Evolutionary conservation across 306 rosid genomes (phyloP).

Genomic region (Begonia peltatifolia): DNA sequence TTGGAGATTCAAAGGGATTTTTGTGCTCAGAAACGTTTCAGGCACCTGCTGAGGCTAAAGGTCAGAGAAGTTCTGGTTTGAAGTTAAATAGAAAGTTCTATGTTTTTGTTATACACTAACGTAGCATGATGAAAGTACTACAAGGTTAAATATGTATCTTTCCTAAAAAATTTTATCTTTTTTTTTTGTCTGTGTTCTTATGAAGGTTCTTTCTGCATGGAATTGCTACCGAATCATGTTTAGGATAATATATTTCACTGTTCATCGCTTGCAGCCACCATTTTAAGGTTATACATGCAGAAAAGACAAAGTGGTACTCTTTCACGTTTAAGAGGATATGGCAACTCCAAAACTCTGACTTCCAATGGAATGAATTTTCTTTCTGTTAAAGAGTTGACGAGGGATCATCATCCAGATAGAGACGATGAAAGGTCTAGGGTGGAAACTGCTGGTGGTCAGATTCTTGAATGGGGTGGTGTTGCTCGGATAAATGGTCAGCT

Average conservation of each 20-base stretch:
- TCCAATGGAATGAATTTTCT: slow-evolving; percentile 43
- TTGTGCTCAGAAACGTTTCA: slow-evolving; percentile 73
- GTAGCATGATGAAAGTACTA: too few species aligned
- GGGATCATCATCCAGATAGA: slow-evolving; percentile 92
- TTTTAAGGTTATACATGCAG: slow-evolving; percentile 59
- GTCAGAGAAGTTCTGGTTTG: slow-evolving; percentile 20
- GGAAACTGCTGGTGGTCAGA: slow-evolving; percentile 93
- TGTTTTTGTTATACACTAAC: too few species aligned
- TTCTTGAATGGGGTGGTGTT: slow-evolving; percentile 76
- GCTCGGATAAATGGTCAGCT: slow-evolving; percentile 84
- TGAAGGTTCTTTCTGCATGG: slow-evolving; percentile 1
- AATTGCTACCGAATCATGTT: slow-evolving; percentile 5
- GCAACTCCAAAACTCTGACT: slow-evolving; percentile 37
- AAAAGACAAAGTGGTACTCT: slow-evolving; percentile 42
- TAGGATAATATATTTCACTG: slow-evolving; percentile 13
- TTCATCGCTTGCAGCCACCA: slow-evolving; percentile 43
- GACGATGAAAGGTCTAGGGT: slow-evolving; percentile 78
- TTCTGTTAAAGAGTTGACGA: slow-evolving; percentile 78
- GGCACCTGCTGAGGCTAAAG: slow-evolving; percentile 79
- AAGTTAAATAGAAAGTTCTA: too few species aligned
- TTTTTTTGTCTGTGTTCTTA: not conserved
- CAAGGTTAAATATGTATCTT: not conserved
- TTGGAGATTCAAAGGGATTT: slow-evolving; percentile 92
- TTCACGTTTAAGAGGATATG: slow-evolving; percentile 36
- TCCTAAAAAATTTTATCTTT: not conserved